These are phyloP conservation scores for Ceratocystiopsis sp. DNA, from an alignment of 2,329 filamentous ascomycete species.

Conservation along the genomic window DNA sequence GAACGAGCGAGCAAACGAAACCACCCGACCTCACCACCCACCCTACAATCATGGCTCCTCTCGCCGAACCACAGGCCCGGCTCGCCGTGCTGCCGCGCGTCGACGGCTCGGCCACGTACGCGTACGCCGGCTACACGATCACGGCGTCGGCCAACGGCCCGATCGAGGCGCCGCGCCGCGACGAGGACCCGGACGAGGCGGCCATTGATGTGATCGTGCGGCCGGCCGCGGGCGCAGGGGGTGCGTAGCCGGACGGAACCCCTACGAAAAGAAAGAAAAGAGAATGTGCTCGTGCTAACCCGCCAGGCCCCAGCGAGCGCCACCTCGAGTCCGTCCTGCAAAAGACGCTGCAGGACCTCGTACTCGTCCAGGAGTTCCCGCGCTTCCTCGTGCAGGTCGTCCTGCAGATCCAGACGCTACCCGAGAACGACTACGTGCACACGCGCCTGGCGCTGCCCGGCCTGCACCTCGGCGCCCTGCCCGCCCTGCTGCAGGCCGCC, in stretches of 20 bases:
- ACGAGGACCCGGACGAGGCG: conserved; percentile 85
- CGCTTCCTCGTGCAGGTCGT: conserved; percentile 65
- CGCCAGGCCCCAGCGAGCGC: conserved; percentile 45
- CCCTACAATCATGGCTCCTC: too few relatives aligned
- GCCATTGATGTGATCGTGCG: conserved; percentile 79
- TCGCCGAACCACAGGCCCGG: conserved; percentile 30
- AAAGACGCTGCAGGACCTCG: conserved; percentile 53
- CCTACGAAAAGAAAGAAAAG: too few relatives aligned
- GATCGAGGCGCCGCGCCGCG: conserved; percentile 72
- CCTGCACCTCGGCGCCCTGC: conserved; percentile 59
- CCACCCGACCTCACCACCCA: too few relatives aligned
- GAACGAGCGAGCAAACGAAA: too few relatives aligned
- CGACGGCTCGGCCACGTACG: conserved; percentile 67
- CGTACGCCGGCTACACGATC: conserved; percentile 60
- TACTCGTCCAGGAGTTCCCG: conserved; percentile 60
- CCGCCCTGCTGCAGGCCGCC: conserved; percentile 65
- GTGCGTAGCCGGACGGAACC: conserved; percentile 24
- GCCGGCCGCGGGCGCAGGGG: conserved; percentile 69
- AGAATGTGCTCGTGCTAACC: too few relatives aligned
- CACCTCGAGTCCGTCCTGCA: conserved; percentile 68
- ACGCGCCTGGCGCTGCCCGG: conserved; percentile 42
- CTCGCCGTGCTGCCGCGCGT: conserved; percentile 48
- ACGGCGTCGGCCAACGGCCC: conserved; percentile 83
- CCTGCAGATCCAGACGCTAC: conserved; percentile 56
- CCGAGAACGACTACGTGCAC: conserved; percentile 47